phyloP scores from a whole-genome alignment of 1,284 basidiomycete genomes.

The Anthracocystis panici-leucophaei region DNA sequence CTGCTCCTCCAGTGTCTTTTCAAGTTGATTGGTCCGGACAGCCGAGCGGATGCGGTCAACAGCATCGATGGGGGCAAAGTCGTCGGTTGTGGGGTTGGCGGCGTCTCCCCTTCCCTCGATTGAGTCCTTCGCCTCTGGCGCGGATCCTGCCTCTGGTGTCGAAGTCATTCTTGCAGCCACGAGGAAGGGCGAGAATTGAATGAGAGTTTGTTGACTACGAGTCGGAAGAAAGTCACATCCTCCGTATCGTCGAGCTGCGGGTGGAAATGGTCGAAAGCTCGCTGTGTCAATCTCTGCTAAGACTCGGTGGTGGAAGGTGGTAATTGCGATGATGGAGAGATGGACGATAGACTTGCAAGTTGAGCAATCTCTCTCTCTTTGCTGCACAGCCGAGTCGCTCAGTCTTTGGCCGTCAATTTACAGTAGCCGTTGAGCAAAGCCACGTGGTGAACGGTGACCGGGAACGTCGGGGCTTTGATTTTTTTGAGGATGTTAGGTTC shows the following conservation, averaged over 20 bases:
- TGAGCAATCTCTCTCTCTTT: not conserved
- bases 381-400: conserved; percentile 2
- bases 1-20: conserved; percentile 41
- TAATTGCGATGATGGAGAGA: too few relatives aligned
- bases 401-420: too few relatives aligned
- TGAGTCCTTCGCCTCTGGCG: not conserved
- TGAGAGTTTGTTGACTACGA: not conserved
- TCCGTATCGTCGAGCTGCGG: conserved; percentile 1
- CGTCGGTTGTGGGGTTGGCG: not conserved
- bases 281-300: too few relatives aligned
- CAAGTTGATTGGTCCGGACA: conserved; percentile 21
- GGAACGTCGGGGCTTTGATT: not conserved
- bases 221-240: not conserved
- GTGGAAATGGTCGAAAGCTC: too few relatives aligned
- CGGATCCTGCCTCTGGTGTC: not conserved
- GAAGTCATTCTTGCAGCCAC: not conserved
- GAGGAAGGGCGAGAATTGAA: not conserved
- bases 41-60: conserved; percentile 39
- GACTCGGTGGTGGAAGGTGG: too few relatives aligned
- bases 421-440: not conserved
- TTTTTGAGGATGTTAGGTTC: not conserved
- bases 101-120: too few relatives aligned
- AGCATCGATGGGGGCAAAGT: conserved; percentile 37
- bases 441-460: not conserved
- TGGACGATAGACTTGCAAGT: not conserved